Conservation (phyloP, 1,139 yeast species). For the Pneumocystis murina region DNA sequence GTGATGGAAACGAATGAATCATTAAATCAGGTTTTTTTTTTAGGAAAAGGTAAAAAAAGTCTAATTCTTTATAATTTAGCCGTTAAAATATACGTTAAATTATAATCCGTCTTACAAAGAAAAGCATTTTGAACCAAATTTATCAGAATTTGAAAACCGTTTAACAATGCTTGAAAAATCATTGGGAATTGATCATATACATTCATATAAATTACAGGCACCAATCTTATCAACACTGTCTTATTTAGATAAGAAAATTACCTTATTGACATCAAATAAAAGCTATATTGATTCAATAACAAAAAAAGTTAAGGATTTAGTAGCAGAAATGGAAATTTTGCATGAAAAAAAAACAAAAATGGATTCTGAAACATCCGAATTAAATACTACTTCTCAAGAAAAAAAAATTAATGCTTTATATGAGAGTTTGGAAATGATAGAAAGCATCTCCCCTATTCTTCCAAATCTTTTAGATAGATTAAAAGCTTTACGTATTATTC, state of each 20-base stretch:
- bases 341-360: neutral
- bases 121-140: neutral
- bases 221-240: neutral
- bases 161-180: neutral
- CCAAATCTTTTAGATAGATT: constrained; percentile 1
- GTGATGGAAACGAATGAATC: neutral
- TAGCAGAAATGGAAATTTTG: neutral
- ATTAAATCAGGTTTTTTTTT: neutral
- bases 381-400: neutral
- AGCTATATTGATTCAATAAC: neutral
- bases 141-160: neutral
- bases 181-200: neutral
- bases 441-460: neutral
- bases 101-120: neutral
- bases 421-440: neutral
- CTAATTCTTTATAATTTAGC: neutral
- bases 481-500: neutral
- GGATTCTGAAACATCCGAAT: neutral
- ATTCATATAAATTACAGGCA: neutral
- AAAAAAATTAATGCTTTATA: neutral
- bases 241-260: neutral
- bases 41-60: neutral
- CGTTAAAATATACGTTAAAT: neutral
- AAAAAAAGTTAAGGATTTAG: neutral
- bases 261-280: neutral